These are phyloP conservation scores for Paecilomyces niveus DNA, from an alignment of 2,329 filamentous ascomycete species.

Conservation along the genomic window DNA sequence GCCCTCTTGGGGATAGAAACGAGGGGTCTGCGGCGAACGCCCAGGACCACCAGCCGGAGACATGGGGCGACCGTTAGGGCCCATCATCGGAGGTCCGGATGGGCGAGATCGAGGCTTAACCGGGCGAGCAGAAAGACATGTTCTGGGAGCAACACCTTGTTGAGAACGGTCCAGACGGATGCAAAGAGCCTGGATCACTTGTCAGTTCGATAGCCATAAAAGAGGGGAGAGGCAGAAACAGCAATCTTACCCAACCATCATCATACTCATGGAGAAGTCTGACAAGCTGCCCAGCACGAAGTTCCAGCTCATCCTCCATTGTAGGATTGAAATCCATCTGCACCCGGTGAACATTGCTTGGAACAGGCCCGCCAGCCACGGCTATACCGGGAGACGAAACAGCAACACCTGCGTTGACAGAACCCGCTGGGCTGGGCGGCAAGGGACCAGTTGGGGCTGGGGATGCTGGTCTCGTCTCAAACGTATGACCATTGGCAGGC, in stretches of 20 bases:
- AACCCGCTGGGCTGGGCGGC: constrained; percentile 17
- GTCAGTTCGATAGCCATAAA: constrained; percentile 24
- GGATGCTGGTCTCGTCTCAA: constrained; percentile 14
- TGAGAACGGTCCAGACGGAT: constrained; percentile 81
- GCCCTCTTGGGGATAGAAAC: constrained; percentile 16
- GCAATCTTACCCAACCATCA: constrained; percentile 80
- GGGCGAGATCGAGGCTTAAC: constrained; percentile 69
- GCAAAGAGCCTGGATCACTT: constrained; percentile 65
- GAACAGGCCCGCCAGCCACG: constrained; percentile 55
- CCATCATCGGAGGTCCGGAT: constrained; percentile 28
- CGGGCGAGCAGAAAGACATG: constrained; percentile 84
- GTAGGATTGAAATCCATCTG: constrained; percentile 91
- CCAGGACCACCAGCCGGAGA: constrained; percentile 33
- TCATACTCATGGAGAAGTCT: constrained; percentile 92
- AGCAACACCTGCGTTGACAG: constrained; percentile 16
- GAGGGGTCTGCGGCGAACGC: constrained; percentile 10
- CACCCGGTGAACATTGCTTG: constrained; percentile 74
- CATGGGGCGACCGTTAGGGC: constrained; percentile 32
- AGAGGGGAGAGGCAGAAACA: neutral
- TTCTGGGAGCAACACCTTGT: constrained; percentile 89
- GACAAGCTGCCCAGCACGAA: constrained; percentile 75
- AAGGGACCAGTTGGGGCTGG: constrained; percentile 13
- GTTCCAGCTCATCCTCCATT: constrained; percentile 82
- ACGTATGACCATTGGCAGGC: constrained; percentile 14
- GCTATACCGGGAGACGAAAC: constrained; percentile 48